phyloP scores from a whole-genome alignment of 2,329 filamentous ascomycete genomes.

The Cercospora sp. region DNA sequence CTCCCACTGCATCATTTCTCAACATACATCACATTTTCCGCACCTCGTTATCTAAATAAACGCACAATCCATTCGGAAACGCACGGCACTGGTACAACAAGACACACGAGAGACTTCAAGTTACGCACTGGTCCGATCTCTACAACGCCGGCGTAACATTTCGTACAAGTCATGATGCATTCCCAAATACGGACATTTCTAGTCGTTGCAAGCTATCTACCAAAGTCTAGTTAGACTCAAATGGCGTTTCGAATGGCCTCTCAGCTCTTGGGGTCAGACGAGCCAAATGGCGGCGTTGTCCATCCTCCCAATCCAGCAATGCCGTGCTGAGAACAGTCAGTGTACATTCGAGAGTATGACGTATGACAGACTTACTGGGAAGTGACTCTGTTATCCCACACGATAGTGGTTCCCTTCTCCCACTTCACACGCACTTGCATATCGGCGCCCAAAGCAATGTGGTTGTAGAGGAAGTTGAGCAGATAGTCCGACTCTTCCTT shows the following conservation, averaged over 20 bases:
- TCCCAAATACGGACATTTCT: background rate
- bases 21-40: background rate
- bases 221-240: conserved; percentile 34
- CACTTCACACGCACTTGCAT: conserved; percentile 65
- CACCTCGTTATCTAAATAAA: background rate
- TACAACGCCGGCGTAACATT: background rate
- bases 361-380: conserved; percentile 49
- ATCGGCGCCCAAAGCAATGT: conserved; percentile 70
- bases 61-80: background rate
- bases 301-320: conserved; percentile 77
- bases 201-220: background rate
- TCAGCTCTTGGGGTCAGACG: conserved; percentile 83
- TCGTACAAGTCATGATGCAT: background rate
- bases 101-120: background rate
- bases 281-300: conserved; percentile 75
- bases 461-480: conserved; percentile 75
- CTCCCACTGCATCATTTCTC: background rate
- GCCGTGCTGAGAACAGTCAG: conserved; percentile 54
- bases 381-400: conserved; percentile 32
- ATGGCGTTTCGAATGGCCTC: conserved; percentile 66
- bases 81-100: background rate
- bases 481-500: conserved; percentile 81
- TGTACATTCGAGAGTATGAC: background rate
- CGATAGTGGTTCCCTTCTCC: conserved; percentile 28
- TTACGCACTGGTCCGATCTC: background rate